Base-by-base conservation (phyloP, 73 alveolate genomes). In the Paramecium tetraurelia region DNA sequence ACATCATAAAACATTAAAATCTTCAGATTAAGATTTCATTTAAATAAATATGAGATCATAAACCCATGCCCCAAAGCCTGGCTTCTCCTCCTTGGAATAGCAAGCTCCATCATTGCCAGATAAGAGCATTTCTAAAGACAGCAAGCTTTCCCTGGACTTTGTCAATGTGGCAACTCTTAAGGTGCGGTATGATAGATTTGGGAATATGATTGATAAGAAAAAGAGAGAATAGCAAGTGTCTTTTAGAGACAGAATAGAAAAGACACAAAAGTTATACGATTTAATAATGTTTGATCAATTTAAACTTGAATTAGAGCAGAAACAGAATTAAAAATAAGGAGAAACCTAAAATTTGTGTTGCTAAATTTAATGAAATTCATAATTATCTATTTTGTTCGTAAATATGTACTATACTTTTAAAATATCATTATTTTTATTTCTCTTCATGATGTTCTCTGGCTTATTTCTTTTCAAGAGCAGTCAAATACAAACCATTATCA, bases 401-500 rank as follows among this genome's bases (percentile, higher is more conserved):
- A 63, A 63, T 63, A 33, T 63, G 84, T 63, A 63, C 84, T 63
- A 63, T 63, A 63, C 84, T 63, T 31, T 40, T 63, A 63, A 63
- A 63, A 31, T 27, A 63, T 63, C 84, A 63, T 63, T 48, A 80
- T 41, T 80, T 41, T 44, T 53, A 53, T 53, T 80, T 8, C 11
- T 80, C 70, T 21, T 41, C 90, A 21, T 80, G 12, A 12, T 80
- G 43, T 48, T 80, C 90, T 46, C 11, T 80, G 18, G 57, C 63
- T n/a, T 89, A 35, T 89, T 83, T 89, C 87, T 89, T 83, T 89
- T 89, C 94, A 43, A 89, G 70, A 27, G 87, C 87, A 29, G 92
- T 71, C 87, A 70, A 77, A 70, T 83, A 70, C 20, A 89, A 24
- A 70, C 99, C 99, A 20, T 95, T 94, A 86, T 95, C 96, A 89